Percentiles rank a stretch among this genome's conserved stretches.
These are phyloP conservation scores for Zygoascus ofunaensis DNA, from an alignment of 805 yeast genomes.

Conservation along the genomic window DNA sequence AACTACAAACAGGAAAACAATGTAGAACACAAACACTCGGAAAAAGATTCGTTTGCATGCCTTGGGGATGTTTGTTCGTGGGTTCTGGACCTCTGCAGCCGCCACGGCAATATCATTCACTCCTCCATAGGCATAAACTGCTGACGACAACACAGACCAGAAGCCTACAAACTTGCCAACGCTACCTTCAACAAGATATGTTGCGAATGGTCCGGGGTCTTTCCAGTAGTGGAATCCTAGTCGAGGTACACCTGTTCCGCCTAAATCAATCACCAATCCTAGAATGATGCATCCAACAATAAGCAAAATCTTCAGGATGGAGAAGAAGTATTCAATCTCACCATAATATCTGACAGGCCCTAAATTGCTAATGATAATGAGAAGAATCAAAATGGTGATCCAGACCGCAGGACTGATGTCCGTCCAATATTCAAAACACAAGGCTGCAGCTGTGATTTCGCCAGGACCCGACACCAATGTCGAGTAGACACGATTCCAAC, in stretches of 20 bases:
- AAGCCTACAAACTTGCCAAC: conserved; percentile 50
- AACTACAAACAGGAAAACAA: conserved; percentile 49
- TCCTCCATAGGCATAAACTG: conserved; percentile 64
- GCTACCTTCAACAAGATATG: conserved; percentile 33
- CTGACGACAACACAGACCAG: conserved; percentile 51
- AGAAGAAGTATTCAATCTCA: conserved; percentile 45
- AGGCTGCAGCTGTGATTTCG: conserved; percentile 55
- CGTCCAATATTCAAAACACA: conserved; percentile 48
- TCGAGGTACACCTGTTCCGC: conserved; percentile 73
- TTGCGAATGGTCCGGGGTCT: conserved; percentile 55
- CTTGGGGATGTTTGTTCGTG: conserved; percentile 59
- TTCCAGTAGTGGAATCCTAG: conserved; percentile 64
- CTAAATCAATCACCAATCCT: conserved; percentile 52
- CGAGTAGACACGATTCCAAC: conserved; percentile 52
- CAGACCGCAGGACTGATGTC: conserved; percentile 42
- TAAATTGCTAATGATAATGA: conserved; percentile 36
- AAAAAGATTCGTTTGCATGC: conserved; percentile 63
- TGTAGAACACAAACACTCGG: conserved; percentile 58
- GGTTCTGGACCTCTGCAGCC: conserved; percentile 64
- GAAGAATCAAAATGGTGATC: conserved; percentile 41
- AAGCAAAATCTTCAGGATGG: conserved; percentile 54
- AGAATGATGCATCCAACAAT: conserved; percentile 58
- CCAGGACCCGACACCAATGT: conserved; percentile 50
- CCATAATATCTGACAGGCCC: conserved; percentile 42
- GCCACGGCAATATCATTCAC: conserved; percentile 64